Evolutionary conservation across 2,329 filamentous ascomycete species (phyloP), one percentile per base, ranked within the genome.

Genomic region (Cercospora sp.): DNA sequence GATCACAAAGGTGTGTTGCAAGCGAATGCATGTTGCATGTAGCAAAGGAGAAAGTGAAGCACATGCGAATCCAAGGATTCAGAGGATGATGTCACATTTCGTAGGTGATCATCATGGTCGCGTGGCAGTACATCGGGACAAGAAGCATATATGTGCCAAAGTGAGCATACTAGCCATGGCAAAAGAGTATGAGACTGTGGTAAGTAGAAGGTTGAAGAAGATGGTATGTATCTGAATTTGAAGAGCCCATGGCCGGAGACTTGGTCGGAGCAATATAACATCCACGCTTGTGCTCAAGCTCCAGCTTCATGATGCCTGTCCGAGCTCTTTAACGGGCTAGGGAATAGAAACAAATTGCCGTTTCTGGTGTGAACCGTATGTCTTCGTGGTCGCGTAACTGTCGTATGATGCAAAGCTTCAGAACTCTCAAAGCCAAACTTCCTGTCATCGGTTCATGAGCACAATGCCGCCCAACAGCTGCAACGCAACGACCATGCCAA

Each of bases 401-500:
- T 68, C 62, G 66, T 68, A 28, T 61, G 30, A 18, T 64, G 63
- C 63, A n/a, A 26, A 26, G 18, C 12, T 23, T 58, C 16, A 18
- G 31, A 10, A 36, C 3, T n/a, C 55, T 5, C 30, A 20, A 18
- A 4, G 18, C 20, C 16, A 58, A 16, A 28, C 13, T 23, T 59
- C 33, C 58, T 58, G 48, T 59, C 20, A 69, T 42, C 68, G 67
- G 31, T 65, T 51, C 66, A 72, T 67, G 23, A 75, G 65, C 6
- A 73, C 12, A 18, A 72, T 16, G 6, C 68, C 72, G 20, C 74
- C 74, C 7, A 74, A 31, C 4, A 68, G 33, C 20, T 75, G 73
- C 61, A 75, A 57, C 31, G 60, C 69, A 31, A 70, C 39, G 12
- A 75, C 59, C 64, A 74, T 68, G 13, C 63, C 55, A 9, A 67